A percentile compares a stretch with the other conserved stretches of the same genome.
phyloP scores from a whole-genome alignment of 2,329 filamentous ascomycete genomes.

The Cryphonectria carpinicola region DNA sequence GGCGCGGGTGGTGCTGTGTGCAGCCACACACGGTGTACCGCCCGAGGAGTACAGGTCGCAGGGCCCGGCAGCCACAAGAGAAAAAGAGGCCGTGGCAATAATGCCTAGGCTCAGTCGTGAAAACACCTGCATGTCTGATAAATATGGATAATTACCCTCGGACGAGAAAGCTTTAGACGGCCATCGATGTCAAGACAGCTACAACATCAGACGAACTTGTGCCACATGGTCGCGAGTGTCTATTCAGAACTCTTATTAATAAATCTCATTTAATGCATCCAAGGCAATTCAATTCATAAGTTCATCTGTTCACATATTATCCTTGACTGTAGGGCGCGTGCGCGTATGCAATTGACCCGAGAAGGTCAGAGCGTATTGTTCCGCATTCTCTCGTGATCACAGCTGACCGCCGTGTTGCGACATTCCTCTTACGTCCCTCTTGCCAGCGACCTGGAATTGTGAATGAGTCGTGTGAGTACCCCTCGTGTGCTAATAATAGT shows the following conservation, averaged over 20 bases:
- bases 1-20: constrained; percentile 67
- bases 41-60: constrained; percentile 65
- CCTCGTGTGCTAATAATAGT: neutral
- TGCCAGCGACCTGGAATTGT: neutral
- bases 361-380: neutral
- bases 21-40: constrained; percentile 65
- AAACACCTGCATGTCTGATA: constrained; percentile 19
- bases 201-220: neutral
- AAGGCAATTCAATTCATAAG: neutral
- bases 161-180: neutral
- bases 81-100: constrained; percentile 36
- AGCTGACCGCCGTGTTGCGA: neutral
- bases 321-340: neutral
- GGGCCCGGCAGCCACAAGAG: constrained; percentile 55
- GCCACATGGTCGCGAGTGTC: neutral
- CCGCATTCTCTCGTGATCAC: neutral
- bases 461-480: constrained; percentile 1
- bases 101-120: constrained; percentile 37
- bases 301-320: neutral
- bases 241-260: neutral
- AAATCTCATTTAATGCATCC: neutral
- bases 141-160: constrained; percentile 4
- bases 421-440: neutral
- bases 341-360: constrained; percentile 17
- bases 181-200: constrained; percentile 1